Percentiles rank a stretch among this genome's conserved stretches.
Conservation (phyloP, 768 basidiomycete genomes). For the Collybiopsis luxurians region DNA sequence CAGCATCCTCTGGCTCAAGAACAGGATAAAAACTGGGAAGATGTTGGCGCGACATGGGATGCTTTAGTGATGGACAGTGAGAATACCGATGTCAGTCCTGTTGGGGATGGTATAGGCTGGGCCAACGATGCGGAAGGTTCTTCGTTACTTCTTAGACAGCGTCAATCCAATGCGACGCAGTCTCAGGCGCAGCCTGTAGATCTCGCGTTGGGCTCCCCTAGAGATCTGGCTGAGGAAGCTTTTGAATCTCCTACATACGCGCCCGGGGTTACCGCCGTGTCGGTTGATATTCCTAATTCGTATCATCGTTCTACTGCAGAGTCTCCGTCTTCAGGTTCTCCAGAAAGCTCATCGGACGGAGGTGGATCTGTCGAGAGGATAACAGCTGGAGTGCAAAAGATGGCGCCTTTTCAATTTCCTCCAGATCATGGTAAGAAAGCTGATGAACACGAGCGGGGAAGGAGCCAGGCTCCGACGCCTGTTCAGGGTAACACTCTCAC, state of each 20-base stretch:
- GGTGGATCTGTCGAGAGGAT: constrained; percentile 42
- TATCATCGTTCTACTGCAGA: constrained; percentile 9
- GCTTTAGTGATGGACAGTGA: constrained; percentile 34
- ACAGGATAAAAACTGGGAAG: constrained; percentile 43
- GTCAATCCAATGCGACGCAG: constrained; percentile 15
- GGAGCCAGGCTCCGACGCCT: constrained; percentile 52
- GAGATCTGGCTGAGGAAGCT: constrained; percentile 12
- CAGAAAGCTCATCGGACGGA: constrained; percentile 46
- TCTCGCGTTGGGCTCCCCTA: constrained; percentile 44
- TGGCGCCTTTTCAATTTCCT: constrained; percentile 8
- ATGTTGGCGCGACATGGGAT: constrained; percentile 56
- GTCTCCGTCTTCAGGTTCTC: constrained; percentile 29
- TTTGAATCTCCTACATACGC: neutral
- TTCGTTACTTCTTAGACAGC: constrained; percentile 20
- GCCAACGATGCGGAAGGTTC: constrained; percentile 42
- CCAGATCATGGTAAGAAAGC: neutral
- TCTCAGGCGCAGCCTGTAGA: constrained; percentile 21
- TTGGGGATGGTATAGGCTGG: constrained; percentile 50
- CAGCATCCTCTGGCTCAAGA: constrained; percentile 29
- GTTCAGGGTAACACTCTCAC: constrained; percentile 45
- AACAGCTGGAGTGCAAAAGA: constrained; percentile 28
- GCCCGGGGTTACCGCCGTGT: neutral
- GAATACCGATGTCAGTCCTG: neutral
- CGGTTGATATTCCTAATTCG: constrained; percentile 22
- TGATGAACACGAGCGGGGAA: constrained; percentile 37